Conservation (phyloP, 352 stramenopile species). For the Globisporangium camurandrum region DNA sequence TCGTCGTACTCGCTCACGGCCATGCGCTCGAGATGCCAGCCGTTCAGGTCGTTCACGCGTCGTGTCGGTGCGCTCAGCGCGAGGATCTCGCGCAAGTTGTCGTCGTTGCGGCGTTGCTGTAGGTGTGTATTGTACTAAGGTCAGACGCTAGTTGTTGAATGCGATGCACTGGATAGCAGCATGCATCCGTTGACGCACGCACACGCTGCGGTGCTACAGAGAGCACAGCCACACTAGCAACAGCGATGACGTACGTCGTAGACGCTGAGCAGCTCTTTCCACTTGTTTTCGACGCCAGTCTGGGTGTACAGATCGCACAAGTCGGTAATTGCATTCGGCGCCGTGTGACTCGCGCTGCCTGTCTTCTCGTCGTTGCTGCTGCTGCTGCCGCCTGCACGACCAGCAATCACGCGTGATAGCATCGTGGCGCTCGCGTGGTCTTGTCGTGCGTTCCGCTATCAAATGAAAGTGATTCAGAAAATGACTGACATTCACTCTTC, state of each 20-base stretch:
- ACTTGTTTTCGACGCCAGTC: conserved; percentile 58
- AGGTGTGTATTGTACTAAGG: too few species aligned
- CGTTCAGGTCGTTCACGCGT: conserved; percentile 55
- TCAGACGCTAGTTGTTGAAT: too few species aligned
- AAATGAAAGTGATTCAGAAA: neutral
- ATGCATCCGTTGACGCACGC: too few species aligned
- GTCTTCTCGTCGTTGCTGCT: conserved; percentile 8
- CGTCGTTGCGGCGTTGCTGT: conserved; percentile 70
- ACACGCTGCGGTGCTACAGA: neutral
- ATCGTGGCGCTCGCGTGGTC: neutral
- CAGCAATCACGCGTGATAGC: conserved; percentile 10
- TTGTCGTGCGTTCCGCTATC: too few species aligned
- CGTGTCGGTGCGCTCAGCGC: conserved; percentile 51
- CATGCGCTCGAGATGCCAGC: conserved; percentile 80
- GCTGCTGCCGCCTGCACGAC: conserved; percentile 6
- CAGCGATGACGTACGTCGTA: conserved; percentile 50
- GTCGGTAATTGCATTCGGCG: conserved; percentile 28
- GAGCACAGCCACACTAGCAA: neutral
- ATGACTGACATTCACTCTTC: neutral
- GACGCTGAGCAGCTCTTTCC: conserved; percentile 50
- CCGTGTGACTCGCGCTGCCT: conserved; percentile 7
- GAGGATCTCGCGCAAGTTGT: conserved; percentile 71
- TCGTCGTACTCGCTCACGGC: conserved; percentile 64
- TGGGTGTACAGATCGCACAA: conserved; percentile 65
- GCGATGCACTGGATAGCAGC: too few species aligned